Conservation (phyloP, 192 early-diverging fungal species). For the Backusella psychrophila region DNA sequence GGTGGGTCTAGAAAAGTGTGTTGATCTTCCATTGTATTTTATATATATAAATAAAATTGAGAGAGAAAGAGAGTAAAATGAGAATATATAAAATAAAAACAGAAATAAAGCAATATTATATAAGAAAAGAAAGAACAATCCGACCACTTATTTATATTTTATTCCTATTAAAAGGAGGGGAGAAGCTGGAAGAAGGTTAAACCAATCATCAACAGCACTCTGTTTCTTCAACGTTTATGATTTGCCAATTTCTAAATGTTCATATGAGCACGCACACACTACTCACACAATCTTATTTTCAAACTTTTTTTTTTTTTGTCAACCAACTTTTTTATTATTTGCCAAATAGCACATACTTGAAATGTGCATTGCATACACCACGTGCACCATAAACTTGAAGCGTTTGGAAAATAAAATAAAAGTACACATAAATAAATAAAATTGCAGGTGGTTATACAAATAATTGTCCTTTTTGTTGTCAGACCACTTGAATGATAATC, state of each 20-base stretch:
- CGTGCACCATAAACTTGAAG: background rate
- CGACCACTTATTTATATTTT: background rate
- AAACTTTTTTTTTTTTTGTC: background rate
- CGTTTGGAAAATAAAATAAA: constrained; percentile 1
- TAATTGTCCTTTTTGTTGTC: background rate
- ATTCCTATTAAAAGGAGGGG: background rate
- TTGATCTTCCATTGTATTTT: background rate
- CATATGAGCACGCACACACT: background rate
- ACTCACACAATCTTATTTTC: background rate
- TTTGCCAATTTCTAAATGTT: background rate
- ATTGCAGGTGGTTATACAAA: background rate
- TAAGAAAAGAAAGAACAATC: background rate
- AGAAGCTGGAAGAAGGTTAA: background rate
- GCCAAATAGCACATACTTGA: background rate
- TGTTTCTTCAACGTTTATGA: background rate
- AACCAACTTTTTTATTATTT: background rate
- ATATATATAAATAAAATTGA: background rate
- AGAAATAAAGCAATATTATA: background rate
- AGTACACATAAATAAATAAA: background rate
- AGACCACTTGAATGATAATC: background rate
- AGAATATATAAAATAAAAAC: background rate
- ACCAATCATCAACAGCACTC: background rate
- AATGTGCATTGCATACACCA: background rate
- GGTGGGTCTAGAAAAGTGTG: background rate
- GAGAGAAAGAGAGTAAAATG: background rate